These are phyloP conservation scores for Besnoitia besnoiti DNA, from an alignment of 169 alveolate species.

Conservation along the genomic window DNA sequence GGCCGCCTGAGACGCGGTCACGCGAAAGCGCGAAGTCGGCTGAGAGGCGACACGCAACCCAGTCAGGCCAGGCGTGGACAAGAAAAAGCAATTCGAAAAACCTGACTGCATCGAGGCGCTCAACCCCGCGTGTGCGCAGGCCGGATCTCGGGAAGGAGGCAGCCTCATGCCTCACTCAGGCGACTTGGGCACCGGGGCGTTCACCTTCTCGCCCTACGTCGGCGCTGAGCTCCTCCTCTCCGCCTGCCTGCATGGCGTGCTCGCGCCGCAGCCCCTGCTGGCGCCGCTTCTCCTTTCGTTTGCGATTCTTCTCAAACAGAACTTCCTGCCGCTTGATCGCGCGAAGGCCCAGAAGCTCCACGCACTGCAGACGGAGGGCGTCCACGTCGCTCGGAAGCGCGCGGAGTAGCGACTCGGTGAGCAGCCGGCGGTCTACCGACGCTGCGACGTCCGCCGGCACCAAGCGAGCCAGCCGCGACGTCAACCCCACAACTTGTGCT, in stretches of 20 bases:
- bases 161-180: too few species aligned
- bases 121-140: too few species aligned
- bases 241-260: neutral
- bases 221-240: too few species aligned
- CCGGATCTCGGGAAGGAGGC: too few species aligned
- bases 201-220: too few species aligned
- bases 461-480: slow-evolving; percentile 20
- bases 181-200: too few species aligned
- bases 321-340: neutral
- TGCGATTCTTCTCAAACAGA: neutral
- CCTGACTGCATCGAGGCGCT: too few species aligned
- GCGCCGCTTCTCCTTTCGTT: neutral
- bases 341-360: neutral
- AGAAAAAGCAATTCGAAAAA: too few species aligned
- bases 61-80: too few species aligned
- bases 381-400: slow-evolving; percentile 27
- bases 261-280: neutral
- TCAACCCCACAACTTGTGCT: slow-evolving; percentile 29
- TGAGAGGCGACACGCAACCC: too few species aligned
- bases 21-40: too few species aligned
- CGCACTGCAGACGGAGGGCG: neutral
- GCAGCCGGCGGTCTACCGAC: neutral
- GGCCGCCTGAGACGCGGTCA: too few species aligned
- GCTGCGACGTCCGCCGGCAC: slow-evolving; percentile 22
- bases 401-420: slow-evolving; percentile 6